phyloP scores from a whole-genome alignment of 805 yeast genomes.

The Yarrowia porcina region DNA sequence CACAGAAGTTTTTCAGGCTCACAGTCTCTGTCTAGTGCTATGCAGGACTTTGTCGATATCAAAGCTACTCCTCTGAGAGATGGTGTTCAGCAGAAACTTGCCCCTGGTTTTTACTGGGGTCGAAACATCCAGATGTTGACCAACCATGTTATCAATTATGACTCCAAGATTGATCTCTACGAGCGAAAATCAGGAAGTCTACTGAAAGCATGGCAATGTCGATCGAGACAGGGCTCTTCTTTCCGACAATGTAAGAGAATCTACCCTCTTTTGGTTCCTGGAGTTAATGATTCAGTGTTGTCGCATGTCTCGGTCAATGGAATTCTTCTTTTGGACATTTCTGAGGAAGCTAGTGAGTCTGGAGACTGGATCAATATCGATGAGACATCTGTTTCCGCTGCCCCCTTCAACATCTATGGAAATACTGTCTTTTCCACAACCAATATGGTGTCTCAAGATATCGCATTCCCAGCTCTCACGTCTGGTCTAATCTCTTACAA shows the following conservation, averaged over 20 bases:
- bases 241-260: slow-evolving; percentile 7
- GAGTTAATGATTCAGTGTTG: not conserved
- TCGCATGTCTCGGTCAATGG: slow-evolving; percentile 3
- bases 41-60: slow-evolving; percentile 18
- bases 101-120: slow-evolving; percentile 25
- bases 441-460: not conserved
- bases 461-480: slow-evolving; percentile 8
- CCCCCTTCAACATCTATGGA: not conserved
- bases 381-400: not conserved
- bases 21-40: slow-evolving; percentile 29
- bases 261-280: not conserved
- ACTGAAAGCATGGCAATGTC: not conserved
- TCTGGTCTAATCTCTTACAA: slow-evolving; percentile 13
- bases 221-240: slow-evolving; percentile 15
- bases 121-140: slow-evolving; percentile 27
- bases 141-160: slow-evolving; percentile 2
- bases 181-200: not conserved
- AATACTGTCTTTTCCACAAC: not conserved
- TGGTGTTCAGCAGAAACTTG: slow-evolving; percentile 8
- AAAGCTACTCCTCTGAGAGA: slow-evolving; percentile 25
- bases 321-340: not conserved
- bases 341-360: not conserved
- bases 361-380: slow-evolving; percentile 3
- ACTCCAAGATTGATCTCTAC: not conserved
- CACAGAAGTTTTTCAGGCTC: slow-evolving; percentile 42